phyloP scores from a whole-genome alignment of 1,139 yeast species.

The Yamadazyma conglobata region DNA sequence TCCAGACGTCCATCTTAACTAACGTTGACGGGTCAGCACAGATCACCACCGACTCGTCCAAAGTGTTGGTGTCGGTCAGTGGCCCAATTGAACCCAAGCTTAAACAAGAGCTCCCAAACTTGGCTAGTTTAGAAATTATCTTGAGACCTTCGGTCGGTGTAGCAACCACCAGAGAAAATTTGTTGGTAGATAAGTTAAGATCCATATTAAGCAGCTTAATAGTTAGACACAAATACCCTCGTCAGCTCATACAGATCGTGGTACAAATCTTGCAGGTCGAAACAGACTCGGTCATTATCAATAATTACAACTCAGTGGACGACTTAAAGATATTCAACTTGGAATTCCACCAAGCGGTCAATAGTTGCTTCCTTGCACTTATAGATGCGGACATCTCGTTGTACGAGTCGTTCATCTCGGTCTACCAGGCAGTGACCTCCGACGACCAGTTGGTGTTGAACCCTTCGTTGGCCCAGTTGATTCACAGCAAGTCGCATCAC shows the following conservation, averaged over 20 bases:
- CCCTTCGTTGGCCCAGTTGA: slow-evolving; percentile 44
- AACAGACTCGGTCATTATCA: slow-evolving; percentile 47
- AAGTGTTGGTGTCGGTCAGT: slow-evolving; percentile 70
- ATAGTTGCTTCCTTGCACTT: slow-evolving; percentile 69
- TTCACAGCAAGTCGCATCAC: slow-evolving; percentile 56
- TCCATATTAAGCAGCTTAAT: slow-evolving; percentile 61
- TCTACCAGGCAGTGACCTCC: slow-evolving; percentile 20
- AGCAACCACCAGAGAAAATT: slow-evolving; percentile 72
- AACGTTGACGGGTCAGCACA: slow-evolving; percentile 82
- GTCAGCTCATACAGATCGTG: slow-evolving; percentile 81
- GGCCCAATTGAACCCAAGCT: slow-evolving; percentile 89
- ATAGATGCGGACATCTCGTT: slow-evolving; percentile 78
- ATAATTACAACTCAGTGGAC: slow-evolving; percentile 20
- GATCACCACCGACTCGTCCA: slow-evolving; percentile 47
- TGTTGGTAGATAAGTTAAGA: slow-evolving; percentile 68
- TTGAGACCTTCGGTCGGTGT: slow-evolving; percentile 78
- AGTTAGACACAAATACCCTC: slow-evolving; percentile 67
- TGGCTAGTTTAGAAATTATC: slow-evolving; percentile 74
- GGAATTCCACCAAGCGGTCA: slow-evolving; percentile 70
- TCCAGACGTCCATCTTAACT: slow-evolving; percentile 35
- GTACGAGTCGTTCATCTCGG: slow-evolving; percentile 56
- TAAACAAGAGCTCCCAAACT: slow-evolving; percentile 81
- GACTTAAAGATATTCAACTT: slow-evolving; percentile 34
- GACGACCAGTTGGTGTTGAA: slow-evolving; percentile 31
- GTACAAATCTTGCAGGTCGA: slow-evolving; percentile 53